A percentile compares a stretch with the other conserved stretches of the same genome.
phyloP scores from a whole-genome alignment of 139 green algal species.

The Chlorella sp. region DNA sequence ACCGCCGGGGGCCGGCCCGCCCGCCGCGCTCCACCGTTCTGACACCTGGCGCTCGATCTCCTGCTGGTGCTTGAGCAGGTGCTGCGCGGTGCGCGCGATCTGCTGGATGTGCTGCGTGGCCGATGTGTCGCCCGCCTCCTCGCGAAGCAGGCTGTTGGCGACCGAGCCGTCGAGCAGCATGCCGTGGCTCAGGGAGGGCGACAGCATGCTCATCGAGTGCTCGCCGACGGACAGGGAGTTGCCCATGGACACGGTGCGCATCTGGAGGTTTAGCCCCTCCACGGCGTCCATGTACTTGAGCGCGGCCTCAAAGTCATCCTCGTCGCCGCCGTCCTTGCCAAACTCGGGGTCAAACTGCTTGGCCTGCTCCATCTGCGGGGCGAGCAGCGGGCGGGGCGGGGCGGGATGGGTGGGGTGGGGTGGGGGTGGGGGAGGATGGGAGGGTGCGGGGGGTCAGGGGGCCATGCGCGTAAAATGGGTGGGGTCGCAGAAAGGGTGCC shows the following conservation, averaged over 20 bases:
- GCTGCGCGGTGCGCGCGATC: conserved; percentile 29
- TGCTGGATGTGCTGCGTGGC: conserved; percentile 20
- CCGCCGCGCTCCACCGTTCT: neutral
- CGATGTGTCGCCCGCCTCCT: neutral
- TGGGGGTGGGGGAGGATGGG: too few species aligned
- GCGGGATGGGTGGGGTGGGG: too few species aligned
- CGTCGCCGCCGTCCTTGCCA: conserved; percentile 14
- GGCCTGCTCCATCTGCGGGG: conserved; percentile 26
- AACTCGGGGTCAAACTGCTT: conserved; percentile 28
- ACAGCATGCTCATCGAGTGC: conserved; percentile 6
- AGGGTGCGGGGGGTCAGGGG: too few species aligned
- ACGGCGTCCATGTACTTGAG: conserved; percentile 24
- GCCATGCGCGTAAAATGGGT: too few species aligned
- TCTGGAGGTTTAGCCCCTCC: conserved; percentile 25
- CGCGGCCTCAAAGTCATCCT: conserved; percentile 38
- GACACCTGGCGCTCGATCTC: conserved; percentile 44
- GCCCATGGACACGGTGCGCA: neutral
- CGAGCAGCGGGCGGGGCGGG: too few species aligned
- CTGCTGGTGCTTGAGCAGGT: conserved; percentile 29
- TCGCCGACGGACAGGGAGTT: neutral
- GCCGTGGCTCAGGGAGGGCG: conserved; percentile 1
- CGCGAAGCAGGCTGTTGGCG: conserved; percentile 13
- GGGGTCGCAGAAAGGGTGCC: too few species aligned
- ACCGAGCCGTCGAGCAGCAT: conserved; percentile 29
- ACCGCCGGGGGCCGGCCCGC: neutral